Percentiles rank a stretch among this genome's conserved stretches.
phyloP scores from a whole-genome alignment of 345 rosid genomes.

The Sonneratia alba region DNA sequence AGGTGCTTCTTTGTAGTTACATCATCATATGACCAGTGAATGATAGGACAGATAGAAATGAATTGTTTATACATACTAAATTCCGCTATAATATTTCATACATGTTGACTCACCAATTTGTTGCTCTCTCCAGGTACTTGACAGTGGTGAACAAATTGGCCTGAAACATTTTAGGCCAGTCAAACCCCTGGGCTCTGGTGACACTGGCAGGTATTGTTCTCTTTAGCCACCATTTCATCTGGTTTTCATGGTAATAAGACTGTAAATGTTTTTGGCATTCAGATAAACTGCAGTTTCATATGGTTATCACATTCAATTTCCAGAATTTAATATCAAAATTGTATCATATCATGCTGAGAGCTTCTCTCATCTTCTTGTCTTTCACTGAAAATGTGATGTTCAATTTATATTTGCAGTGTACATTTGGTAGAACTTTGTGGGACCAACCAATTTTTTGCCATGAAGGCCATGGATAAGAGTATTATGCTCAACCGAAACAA shows the following conservation, averaged over 20 bases:
- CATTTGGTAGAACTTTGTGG: constrained; percentile 84
- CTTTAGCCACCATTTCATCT: neutral
- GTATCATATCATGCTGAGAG: neutral
- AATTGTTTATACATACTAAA: neutral
- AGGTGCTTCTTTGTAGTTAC: constrained; percentile 26
- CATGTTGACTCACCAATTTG: neutral
- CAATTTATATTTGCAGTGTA: constrained; percentile 41
- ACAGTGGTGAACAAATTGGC: constrained; percentile 62
- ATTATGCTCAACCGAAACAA: constrained; percentile 89
- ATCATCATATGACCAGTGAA: too few species aligned
- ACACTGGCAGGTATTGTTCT: constrained; percentile 75
- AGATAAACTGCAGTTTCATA: neutral
- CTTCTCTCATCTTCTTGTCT: neutral
- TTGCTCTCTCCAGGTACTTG: constrained; percentile 35
- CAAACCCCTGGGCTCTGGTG: constrained; percentile 92
- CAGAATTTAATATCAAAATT: neutral
- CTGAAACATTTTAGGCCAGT: constrained; percentile 74
- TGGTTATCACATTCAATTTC: neutral
- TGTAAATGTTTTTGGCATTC: neutral
- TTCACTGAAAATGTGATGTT: neutral
- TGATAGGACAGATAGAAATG: neutral
- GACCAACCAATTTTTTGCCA: constrained; percentile 60
- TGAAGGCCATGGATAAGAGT: constrained; percentile 95
- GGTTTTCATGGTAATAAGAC: neutral
- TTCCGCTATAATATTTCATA: neutral